Percentiles rank a stretch among this genome's conserved stretches.
Conservation (phyloP, 176 grass and related monocot species). For the Chloris gayana region DNA sequence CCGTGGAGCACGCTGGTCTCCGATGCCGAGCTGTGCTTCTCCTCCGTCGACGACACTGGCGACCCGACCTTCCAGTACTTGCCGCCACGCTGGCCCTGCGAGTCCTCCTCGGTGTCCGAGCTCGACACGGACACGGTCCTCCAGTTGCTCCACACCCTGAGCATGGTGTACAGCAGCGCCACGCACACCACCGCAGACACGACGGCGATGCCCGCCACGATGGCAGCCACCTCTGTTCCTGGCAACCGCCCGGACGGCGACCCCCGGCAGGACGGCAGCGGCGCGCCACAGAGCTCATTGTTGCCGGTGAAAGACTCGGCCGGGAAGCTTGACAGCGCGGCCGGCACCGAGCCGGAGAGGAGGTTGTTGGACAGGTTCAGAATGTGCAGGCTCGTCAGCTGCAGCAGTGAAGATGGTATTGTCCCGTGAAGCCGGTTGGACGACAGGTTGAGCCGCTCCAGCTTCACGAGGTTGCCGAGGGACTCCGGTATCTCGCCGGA, state of each 20-base stretch:
- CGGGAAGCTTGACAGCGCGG: slow-evolving; percentile 62
- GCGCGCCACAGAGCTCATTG: too few relatives aligned
- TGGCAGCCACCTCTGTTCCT: too few relatives aligned
- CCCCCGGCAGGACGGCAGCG: too few relatives aligned
- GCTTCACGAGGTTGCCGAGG: slow-evolving; percentile 73
- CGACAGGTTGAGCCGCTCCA: slow-evolving; percentile 94
- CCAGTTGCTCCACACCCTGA: slow-evolving; percentile 96
- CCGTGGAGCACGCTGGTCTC: slow-evolving; percentile 59
- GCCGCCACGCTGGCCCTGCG: background rate
- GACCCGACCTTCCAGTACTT: slow-evolving; percentile 74
- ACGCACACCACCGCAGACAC: slow-evolving; percentile 67
- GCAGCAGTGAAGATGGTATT: slow-evolving; percentile 65
- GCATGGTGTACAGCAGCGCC: slow-evolving; percentile 74
- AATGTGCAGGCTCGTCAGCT: slow-evolving; percentile 73
- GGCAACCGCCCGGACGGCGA: too few relatives aligned
- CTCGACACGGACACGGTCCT: slow-evolving; percentile 73
- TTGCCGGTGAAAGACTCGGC: background rate
- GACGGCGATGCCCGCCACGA: too few relatives aligned
- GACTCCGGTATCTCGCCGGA: slow-evolving; percentile 67
- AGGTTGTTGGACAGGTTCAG: slow-evolving; percentile 75
- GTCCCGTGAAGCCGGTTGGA: slow-evolving; percentile 65
- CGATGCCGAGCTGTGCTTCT: slow-evolving; percentile 62
- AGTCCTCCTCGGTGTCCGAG: slow-evolving; percentile 60
- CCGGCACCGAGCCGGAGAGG: slow-evolving; percentile 62
- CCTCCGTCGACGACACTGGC: slow-evolving; percentile 31